A percentile compares a stretch with the other conserved stretches of the same genome.
Evolutionary conservation across 805 yeast species (phyloP).

Genomic region (Lipomyces starkeyi): DNA sequence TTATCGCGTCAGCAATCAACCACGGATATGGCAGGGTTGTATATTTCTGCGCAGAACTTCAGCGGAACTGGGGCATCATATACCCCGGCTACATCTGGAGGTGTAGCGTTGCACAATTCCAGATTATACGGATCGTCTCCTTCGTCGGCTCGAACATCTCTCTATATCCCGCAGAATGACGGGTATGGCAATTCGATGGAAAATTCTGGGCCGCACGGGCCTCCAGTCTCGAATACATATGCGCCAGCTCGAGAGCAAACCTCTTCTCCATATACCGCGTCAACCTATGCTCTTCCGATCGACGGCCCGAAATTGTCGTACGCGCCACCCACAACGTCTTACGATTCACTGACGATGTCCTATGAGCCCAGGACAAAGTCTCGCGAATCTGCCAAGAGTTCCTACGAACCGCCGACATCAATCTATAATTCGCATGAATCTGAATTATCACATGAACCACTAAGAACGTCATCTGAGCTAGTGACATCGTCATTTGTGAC

Average conservation of each 20-base stretch:
- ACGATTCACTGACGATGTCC: slow-evolving; percentile 14
- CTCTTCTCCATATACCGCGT: slow-evolving; percentile 22
- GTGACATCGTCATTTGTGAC: neutral
- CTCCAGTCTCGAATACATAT: slow-evolving; percentile 13
- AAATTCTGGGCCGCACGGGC: slow-evolving; percentile 3
- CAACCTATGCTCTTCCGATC: slow-evolving; percentile 5
- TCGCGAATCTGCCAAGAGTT: slow-evolving; percentile 1
- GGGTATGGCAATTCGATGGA: neutral
- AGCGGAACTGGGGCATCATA: neutral
- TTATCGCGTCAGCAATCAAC: slow-evolving; percentile 31
- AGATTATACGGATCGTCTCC: slow-evolving; percentile 22
- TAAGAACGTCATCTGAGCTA: neutral
- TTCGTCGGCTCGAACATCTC: slow-evolving; percentile 4
- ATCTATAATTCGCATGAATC: slow-evolving; percentile 30
- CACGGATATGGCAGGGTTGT: slow-evolving; percentile 20
- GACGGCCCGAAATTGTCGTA: neutral
- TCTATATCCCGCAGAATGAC: slow-evolving; percentile 4
- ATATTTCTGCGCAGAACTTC: neutral
- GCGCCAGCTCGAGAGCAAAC: slow-evolving; percentile 23
- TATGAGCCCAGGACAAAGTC: slow-evolving; percentile 12
- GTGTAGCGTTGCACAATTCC: neutral
- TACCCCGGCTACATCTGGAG: slow-evolving; percentile 4
- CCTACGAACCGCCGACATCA: slow-evolving; percentile 15
- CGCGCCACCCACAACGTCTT: slow-evolving; percentile 16
- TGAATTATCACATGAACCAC: neutral